Conservation (phyloP, 2,329 filamentous ascomycete species). For the Escovopsis sp. region DNA sequence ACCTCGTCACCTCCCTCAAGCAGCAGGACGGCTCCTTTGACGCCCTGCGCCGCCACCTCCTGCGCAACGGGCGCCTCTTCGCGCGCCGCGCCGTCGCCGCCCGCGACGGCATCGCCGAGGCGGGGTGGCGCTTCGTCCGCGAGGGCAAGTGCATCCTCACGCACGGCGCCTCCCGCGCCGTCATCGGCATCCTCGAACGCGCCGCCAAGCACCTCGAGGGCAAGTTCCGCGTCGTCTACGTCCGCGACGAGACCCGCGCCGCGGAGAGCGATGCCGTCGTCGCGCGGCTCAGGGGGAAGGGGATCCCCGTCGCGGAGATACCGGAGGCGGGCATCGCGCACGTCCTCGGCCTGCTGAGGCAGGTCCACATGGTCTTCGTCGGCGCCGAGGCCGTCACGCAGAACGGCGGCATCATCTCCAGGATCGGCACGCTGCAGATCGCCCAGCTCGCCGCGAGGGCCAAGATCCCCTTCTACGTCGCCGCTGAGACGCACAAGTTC, state of each 20-base stretch:
- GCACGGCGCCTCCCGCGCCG: slow-evolving; percentile 75
- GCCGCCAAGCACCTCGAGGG: slow-evolving; percentile 45
- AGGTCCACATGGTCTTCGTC: slow-evolving; percentile 52
- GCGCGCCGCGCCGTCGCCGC: slow-evolving; percentile 75
- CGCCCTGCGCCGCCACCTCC: slow-evolving; percentile 64
- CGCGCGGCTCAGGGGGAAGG: slow-evolving; percentile 51
- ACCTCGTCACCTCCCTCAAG: slow-evolving; percentile 63
- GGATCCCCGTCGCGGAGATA: slow-evolving; percentile 60
- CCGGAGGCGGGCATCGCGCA: slow-evolving; percentile 57
- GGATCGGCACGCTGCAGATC: slow-evolving; percentile 77
- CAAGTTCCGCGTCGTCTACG: slow-evolving; percentile 76
- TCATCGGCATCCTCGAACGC: slow-evolving; percentile 59
- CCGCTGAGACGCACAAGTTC: slow-evolving; percentile 94
- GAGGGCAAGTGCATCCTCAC: slow-evolving; percentile 77
- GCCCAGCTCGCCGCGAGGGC: slow-evolving; percentile 58
- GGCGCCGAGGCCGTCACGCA: slow-evolving; percentile 80
- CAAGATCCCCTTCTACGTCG: slow-evolving; percentile 74
- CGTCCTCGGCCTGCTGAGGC: slow-evolving; percentile 40
- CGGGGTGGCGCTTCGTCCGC: slow-evolving; percentile 63
- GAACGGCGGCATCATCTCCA: slow-evolving; percentile 82
- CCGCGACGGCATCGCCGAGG: slow-evolving; percentile 65
- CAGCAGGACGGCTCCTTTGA: slow-evolving; percentile 50
- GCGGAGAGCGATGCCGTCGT: slow-evolving; percentile 59
- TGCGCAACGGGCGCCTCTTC: slow-evolving; percentile 77
- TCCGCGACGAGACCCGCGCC: slow-evolving; percentile 39